Evolutionary conservation across 225 moss, liverwort and hornwort genomes (phyloP), one percentile per base, ranked within the genome.

Genomic region (Anthoceros angustus): DNA sequence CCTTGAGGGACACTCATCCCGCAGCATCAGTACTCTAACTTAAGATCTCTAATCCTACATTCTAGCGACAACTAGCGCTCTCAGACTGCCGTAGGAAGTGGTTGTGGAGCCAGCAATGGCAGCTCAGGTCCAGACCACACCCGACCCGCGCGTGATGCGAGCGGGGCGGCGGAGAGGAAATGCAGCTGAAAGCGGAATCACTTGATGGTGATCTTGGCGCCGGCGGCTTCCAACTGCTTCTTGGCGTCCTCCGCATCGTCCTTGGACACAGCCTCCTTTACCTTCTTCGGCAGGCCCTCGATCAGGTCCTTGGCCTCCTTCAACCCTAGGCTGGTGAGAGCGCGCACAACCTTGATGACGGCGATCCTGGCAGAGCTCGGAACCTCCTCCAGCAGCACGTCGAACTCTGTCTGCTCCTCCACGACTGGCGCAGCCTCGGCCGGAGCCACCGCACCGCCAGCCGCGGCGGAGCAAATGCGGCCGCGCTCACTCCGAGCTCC

Each of bases 261-360:
- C 77, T 89, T 89, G 0, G 75, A 12, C 15, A 80, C 46, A 6
- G 67, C 89, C 75, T 89, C 86, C 74, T 93, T 89, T 66, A 93
- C 85, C 70, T 77, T 87, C 93, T 93, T 93, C 2, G 89, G 89
- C 62, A 93, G 77, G 6, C 80, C 70, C 67, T 93, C 89, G 42
- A 89, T 93, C 69, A 89, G 83, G 43, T 93, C 93, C 75, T 93
- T 93, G 0, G 89, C 89, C 73, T 93, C 87, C 79, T 93, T 93
- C 77, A 93, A 67, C 4, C 89, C 87, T 61, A 93, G 61, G 7
- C 83, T 24, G 8, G 89, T 89, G 67, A 89, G 67, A 8, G 84
- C 73, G 70, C 89, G 64, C 15, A 93, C 84, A 0, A 82, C 89
- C 78, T 93, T 93, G 67, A 93, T 93, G 26, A 89, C 87, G 0